These are phyloP conservation scores for Ophiocordyceps sinensis DNA, from an alignment of 2,329 filamentous ascomycete species.

Conservation along the genomic window DNA sequence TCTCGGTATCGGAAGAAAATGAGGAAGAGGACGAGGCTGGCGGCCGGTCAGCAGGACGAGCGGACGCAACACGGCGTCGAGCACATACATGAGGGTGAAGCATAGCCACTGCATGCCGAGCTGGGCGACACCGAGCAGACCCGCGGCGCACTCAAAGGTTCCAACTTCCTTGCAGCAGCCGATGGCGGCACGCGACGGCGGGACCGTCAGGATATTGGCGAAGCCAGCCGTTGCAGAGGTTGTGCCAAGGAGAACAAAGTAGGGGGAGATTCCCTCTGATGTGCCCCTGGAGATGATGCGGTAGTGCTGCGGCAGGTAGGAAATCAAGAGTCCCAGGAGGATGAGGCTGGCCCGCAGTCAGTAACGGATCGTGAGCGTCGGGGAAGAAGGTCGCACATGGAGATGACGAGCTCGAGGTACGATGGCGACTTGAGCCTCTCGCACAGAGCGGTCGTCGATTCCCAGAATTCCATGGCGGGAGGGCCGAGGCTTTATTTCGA, in stretches of 20 bases:
- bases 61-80: not conserved
- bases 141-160: conserved; percentile 70
- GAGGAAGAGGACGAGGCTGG: conserved; percentile 80
- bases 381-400: conserved; percentile 26
- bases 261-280: conserved; percentile 88
- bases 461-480: conserved; percentile 1
- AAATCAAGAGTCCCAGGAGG: conserved; percentile 74
- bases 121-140: conserved; percentile 77
- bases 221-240: conserved; percentile 81
- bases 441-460: conserved; percentile 18
- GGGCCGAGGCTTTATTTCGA: not conserved
- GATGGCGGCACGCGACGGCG: conserved; percentile 70
- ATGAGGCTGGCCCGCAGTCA: conserved; percentile 40
- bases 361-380: not conserved
- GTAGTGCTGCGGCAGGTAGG: conserved; percentile 87
- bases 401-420: conserved; percentile 39
- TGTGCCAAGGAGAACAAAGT: conserved; percentile 87
- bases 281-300: conserved; percentile 77
- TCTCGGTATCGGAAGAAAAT: conserved; percentile 71
- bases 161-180: conserved; percentile 74
- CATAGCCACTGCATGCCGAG: conserved; percentile 85
- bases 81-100: conserved; percentile 74
- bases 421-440: conserved; percentile 37
- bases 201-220: conserved; percentile 80
- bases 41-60: conserved; percentile 7